Conservation (phyloP, 1,139 yeast species). For the Blastobotrys elegans region DNA sequence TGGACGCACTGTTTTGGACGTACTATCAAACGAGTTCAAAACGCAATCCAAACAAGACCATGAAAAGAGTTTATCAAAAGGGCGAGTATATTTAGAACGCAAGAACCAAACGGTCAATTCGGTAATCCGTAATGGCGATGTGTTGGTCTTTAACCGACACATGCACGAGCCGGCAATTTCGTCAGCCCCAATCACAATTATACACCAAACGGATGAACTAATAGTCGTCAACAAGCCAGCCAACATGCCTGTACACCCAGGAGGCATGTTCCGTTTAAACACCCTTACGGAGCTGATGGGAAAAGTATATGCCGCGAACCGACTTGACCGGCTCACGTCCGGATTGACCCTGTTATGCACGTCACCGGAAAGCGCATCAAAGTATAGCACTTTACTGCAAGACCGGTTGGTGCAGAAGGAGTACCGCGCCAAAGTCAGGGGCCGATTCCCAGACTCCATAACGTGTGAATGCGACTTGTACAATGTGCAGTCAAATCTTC, state of each 20-base stretch:
- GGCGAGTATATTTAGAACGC: conserved; percentile 11
- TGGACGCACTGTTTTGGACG: conserved; percentile 69
- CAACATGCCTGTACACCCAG: conserved; percentile 87
- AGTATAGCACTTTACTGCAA: conserved; percentile 62
- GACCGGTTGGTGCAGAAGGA: conserved; percentile 72
- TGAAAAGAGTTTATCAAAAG: conserved; percentile 11
- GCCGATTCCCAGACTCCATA: conserved; percentile 56
- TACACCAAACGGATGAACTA: conserved; percentile 47
- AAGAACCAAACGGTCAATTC: conserved; percentile 7
- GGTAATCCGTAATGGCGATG: conserved; percentile 57
- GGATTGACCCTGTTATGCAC: conserved; percentile 90
- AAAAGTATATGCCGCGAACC: conserved; percentile 33
- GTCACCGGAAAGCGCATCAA: conserved; percentile 70
- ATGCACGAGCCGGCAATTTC: conserved; percentile 89
- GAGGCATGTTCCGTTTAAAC: conserved; percentile 83
- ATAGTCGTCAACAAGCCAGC: conserved; percentile 89
- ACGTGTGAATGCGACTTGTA: conserved; percentile 60
- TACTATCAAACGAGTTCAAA: conserved; percentile 75
- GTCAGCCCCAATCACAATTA: conserved; percentile 63
- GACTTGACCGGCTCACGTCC: conserved; percentile 84
- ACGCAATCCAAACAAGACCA: conserved; percentile 54
- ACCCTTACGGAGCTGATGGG: conserved; percentile 41
- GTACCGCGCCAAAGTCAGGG: conserved; percentile 81
- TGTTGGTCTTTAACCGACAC: conserved; percentile 76
- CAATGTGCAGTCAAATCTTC: conserved; percentile 71